Evolutionary conservation across 768 basidiomycete genomes (phyloP), one percentile per base, ranked within the genome.

Genomic region (Leccinum broughii): DNA sequence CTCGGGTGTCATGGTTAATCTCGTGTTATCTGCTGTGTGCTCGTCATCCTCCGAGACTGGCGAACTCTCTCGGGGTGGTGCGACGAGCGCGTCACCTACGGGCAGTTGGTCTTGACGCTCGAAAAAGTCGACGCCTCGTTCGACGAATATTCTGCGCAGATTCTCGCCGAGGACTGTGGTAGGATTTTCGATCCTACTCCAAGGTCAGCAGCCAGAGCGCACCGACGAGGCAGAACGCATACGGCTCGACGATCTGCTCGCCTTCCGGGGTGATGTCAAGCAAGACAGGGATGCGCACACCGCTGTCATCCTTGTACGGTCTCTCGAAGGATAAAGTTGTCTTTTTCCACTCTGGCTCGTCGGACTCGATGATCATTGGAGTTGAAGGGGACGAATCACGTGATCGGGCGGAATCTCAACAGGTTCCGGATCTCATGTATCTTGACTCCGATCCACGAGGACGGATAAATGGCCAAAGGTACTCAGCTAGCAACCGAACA

Each of bases 301-400:
- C 90, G 39, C 81, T 74, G 64, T 93, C 91, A 67, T 92, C 88
- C 72, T 88, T 92, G 77, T 92, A 92, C 0, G 89, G 90, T 41
- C 85, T 79, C 69, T 94, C 92, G 34, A 94, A 80, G 2, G 90
- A 87, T 10, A 93, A 76, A 61, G 76, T 86, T 39, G 87, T 76
- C 62, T 80, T 80, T 68, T 82, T 86, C 83, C 85, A 88, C 9
- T 77, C 69, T 11, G 78, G 79, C 55, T 78, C 68, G 41, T 60
- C 68, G 64, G 72, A 70, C 65, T 64, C 66, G 39, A 48, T 37
- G 46, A 52, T 59, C 37, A 60, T 10, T 6, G 22, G 11, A 34
- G 15, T 6, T 46, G 44, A 15, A 7, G 22, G 11, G 11, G 3
- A 24, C 14, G n/a, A 3, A 44, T 44, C 72, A 74, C 74, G 72